phyloP scores from a whole-genome alignment of 345 rosid genomes.

The Pelargonium nanum region DNA sequence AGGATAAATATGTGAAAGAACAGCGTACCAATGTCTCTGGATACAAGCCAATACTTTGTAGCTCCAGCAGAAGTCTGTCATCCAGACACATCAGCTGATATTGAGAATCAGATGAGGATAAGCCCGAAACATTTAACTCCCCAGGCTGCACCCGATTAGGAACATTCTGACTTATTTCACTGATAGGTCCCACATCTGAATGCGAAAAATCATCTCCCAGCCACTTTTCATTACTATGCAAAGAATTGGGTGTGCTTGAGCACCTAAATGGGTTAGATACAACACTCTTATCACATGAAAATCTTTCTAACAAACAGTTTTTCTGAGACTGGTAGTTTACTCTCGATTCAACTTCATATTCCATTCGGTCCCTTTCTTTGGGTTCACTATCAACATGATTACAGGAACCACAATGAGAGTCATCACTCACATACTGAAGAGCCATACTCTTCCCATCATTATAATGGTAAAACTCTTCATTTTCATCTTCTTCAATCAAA shows the following conservation, averaged over 20 bases:
- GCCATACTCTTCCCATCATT: slow-evolving; percentile 63
- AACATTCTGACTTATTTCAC: slow-evolving; percentile 61
- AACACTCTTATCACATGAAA: slow-evolving; percentile 61
- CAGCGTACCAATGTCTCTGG: slow-evolving; percentile 70
- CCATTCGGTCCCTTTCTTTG: slow-evolving; percentile 80
- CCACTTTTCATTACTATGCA: slow-evolving; percentile 67
- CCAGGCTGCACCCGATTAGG: slow-evolving; percentile 38
- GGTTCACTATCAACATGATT: slow-evolving; percentile 71
- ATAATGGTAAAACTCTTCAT: slow-evolving; percentile 53
- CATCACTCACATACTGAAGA: slow-evolving; percentile 84
- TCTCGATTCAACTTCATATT: slow-evolving; percentile 85
- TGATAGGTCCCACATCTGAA: slow-evolving; percentile 40
- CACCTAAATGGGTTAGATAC: slow-evolving; percentile 54
- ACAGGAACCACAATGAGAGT: slow-evolving; percentile 94
- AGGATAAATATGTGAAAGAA: not conserved
- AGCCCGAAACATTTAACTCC: slow-evolving; percentile 35
- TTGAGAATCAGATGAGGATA: slow-evolving; percentile 43
- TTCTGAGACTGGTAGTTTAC: slow-evolving; percentile 58
- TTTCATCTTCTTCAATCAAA: slow-evolving; percentile 86
- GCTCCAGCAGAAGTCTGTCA: slow-evolving; percentile 73
- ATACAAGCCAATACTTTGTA: slow-evolving; percentile 73
- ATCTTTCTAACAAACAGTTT: slow-evolving; percentile 47
- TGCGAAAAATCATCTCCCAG: slow-evolving; percentile 57
- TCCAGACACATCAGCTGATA: slow-evolving; percentile 69
- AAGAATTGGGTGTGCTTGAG: slow-evolving; percentile 50